Evolutionary conservation across 2,329 filamentous ascomycete genomes (phyloP), one percentile per base, ranked within the genome.

Genomic region (Lithohypha guttulata): DNA sequence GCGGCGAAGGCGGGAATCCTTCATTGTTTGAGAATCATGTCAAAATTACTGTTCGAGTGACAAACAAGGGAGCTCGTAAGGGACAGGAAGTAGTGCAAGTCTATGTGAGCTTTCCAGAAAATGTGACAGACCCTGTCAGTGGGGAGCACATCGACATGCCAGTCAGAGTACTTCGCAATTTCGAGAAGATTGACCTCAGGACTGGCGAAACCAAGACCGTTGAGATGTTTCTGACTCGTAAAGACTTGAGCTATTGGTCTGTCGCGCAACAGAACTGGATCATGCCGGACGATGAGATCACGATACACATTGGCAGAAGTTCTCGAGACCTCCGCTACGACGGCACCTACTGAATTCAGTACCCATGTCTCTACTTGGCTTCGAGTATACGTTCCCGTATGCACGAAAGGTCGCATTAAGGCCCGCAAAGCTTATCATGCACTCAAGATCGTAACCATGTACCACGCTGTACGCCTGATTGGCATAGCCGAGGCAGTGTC

Each of bases 241-340:
- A 79, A 51, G 81, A 85, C 53, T 41, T 85, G 40, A 84, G 80
- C 48, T 79, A 82, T 31, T 85, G 81, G 81, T 79, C 81, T 53
- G 70, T 75, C 0, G 58, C 63, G 4, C 55, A 62, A 27, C 79
- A 84, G 61, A 83, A 84, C 48, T 86, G 81, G 81, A 68, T 75
- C 2, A 65, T 78, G 58, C 68, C 72, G 1, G 58, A 55, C 2
- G 60, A 67, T 53, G 25, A 41, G 17, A 55, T 56, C 38, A 51
- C 39, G 19, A 43, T 57, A 19, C 41, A 39, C 35, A 45, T 52
- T 32, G 54, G 52, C 6, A 43, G 45, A 14, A 55, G 52, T 42
- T 54, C 54, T n/a, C 44, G 51, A 28, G 48, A 54, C 37, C 34
- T 55, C 25, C 45, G 42, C 6, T 38, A 54, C 23, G 27, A 19